Base-by-base conservation (phyloP, 768 basidiomycete species). In the Trametes maxima region DNA sequence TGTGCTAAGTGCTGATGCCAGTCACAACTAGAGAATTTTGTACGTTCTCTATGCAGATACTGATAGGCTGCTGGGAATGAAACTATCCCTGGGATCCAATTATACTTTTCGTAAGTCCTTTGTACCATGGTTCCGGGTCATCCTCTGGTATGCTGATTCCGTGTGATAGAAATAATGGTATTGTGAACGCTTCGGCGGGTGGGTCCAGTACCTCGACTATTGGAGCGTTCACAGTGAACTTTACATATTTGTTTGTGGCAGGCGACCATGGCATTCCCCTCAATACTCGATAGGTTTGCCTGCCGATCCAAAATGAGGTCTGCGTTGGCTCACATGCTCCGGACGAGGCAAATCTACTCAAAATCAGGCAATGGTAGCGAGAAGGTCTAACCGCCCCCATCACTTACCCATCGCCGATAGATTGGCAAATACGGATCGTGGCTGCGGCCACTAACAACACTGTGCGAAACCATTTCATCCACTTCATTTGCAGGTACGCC, bases 21-120 rank as follows among this genome's bases (percentile, higher is more conserved):
- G 49, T n/a, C 14, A 5, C 22, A 71, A 69, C 21, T 75, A 71
- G 70, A 70, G 68, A 5, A 57, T 77, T 28, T 63, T 70, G 48
- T 81, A 80, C 69, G 80, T 80, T 62, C 63, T 80, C 39, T 79
- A 67, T 57, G 76, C 74, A 4, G 80, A 81, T 64, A 74, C 74
- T 4, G 80, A 81, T 64, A 74, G 71, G 63, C 65, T 79, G 16
- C 67, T 80, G 12, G 69, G 68, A 4, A 61, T 68, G 5, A 70
- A 76, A 40, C 54, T 80, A n/a, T 76, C 78, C 71, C 74, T 76
- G 1, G 22, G 67, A 14, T 69, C 67, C 1, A 67, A 78, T 6
- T 79, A 72, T 54, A 60, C 69, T 7, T 72, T 74, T 65, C 76
- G 75, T 73, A 48, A 64, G 70, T 67, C 4, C 14, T 35, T 10